Base-by-base conservation (phyloP, 345 rosid species). In the Lepidium didymum region DNA sequence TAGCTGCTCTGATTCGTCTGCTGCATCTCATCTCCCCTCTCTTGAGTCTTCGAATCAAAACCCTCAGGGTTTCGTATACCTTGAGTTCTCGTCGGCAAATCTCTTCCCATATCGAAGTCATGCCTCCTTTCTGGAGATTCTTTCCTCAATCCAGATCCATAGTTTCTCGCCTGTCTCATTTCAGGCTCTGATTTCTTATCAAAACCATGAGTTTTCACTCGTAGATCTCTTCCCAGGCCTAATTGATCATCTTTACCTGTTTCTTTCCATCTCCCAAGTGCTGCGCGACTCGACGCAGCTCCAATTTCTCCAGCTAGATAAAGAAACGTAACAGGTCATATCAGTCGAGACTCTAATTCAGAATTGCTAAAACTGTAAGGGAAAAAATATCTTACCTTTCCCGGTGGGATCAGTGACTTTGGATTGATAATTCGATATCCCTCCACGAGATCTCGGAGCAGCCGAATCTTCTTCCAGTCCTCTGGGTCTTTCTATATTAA, bases 361-460 rank as follows among this genome's bases (percentile, higher is more conserved):
- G 19, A 25, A 43, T 10, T 7, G n/a, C 9, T 8, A 56, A 44
- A 29, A 15, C 7, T 33, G 54, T 69, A 12, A 4, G 38, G 34
- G 54, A 21, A 25, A 45, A 56, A 46, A 18, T n/a, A 3, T 49
- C 14, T 52, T 23, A 66, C 67, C 87, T 37, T 75, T 35, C 34
- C 68, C 76, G 3, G 80, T 72, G 19, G 86, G 84, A 69, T 70
- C 94, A 2, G 78, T 36, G 57, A 74, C 84, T 70, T 88, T 85
- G 44, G 87, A 63, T 74, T 82, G 85, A 69, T 83, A 81, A 74
- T 84, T 90, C 2, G 89, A 72, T 45, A 85, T 70, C 40, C 23
- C 56, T 44, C 35, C 34, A 46, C 10, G 38, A 62, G 68, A 65
- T n/a, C 41, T 75, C 31, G 82, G 89, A 46, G 85, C 86, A 45